Base-by-base conservation (phyloP, 2,329 filamentous ascomycete species). In the Simplicillium sp. region DNA sequence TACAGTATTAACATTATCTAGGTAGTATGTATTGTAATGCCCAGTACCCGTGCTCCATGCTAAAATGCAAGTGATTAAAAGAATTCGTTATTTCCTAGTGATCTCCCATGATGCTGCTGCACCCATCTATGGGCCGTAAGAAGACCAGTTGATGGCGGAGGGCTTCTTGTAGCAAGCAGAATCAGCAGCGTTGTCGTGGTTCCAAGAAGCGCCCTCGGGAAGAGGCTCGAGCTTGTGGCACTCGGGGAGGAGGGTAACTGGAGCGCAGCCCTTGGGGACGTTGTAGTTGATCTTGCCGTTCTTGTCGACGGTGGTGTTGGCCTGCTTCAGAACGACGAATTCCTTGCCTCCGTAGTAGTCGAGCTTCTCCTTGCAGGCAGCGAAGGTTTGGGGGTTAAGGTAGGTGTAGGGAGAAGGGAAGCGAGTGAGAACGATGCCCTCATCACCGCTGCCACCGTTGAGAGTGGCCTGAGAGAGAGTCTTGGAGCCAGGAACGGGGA, bases 81-180 rank as follows among this genome's bases (percentile, higher is more conserved):
- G 32, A 41, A 20, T 18, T 18, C 35, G 29, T 15, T 16, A n/a
- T 13, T 15, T 7, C 34, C n/a, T 25, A 25, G 9, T 25, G 20
- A 6, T 25, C 6, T 25, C 9, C 20, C 20, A 25, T 25, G 20
- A 25, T 25, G 20, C 20, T 6, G 7, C 16, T 29, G 16, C 16
- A 37, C 8, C 11, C 34, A 18, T 36, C 15, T 33, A 33, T n/a
- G 44, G 46, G 3, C 43, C 46, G 42, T 61, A 62, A 41, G 56
- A 37, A 11, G 50, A 50, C 62, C 62, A 67, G 41, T 64, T 50
- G 40, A 65, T 62, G 6, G 49, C 44, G n/a, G 50, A 49, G 8
- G 67, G 65, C 44, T 68, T 55, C 4, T 53, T 47, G 48, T 67
- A 69, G 49, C 70, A 73, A 34, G 53, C 50, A 2, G 60, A 58